phyloP scores from a whole-genome alignment of 257 asterid species.

The Jacaranda mimosifolia region DNA sequence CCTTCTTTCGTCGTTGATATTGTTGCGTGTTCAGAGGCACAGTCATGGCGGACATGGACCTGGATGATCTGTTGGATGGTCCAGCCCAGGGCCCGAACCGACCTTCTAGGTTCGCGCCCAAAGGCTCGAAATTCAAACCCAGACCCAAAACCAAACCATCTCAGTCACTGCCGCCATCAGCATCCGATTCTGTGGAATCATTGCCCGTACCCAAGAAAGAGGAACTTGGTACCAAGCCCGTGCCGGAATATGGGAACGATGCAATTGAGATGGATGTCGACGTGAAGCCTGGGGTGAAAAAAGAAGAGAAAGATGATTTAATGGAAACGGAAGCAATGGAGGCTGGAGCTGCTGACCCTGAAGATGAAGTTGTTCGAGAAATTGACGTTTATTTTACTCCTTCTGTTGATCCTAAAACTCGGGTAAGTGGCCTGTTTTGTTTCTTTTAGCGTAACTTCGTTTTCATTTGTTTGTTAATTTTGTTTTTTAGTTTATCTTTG shows the following conservation, averaged over 20 bases:
- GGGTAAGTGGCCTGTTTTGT: conserved; percentile 38
- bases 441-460: not conserved
- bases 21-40: not conserved
- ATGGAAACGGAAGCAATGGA: conserved; percentile 48
- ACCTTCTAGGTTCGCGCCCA: conserved; percentile 68
- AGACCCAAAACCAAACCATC: conserved; percentile 49
- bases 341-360: conserved; percentile 39
- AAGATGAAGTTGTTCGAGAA: conserved; percentile 72
- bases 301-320: conserved; percentile 43
- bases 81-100: conserved; percentile 46
- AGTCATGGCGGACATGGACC: conserved; percentile 62
- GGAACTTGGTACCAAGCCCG: conserved; percentile 47
- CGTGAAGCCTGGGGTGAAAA: conserved; percentile 42
- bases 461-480: not conserved
- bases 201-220: conserved; percentile 45
- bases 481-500: not conserved
- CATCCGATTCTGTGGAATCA: conserved; percentile 31
- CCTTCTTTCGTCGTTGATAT: not conserved
- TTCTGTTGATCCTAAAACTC: conserved; percentile 52
- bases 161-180: conserved; percentile 27
- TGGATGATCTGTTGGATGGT: conserved; percentile 56
- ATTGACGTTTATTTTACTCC: conserved; percentile 75
- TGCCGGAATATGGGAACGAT: conserved; percentile 36
- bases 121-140: conserved; percentile 60
- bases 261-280: conserved; percentile 54